phyloP scores from a whole-genome alignment of 2,329 filamentous ascomycete species.

The Pezicula radicicola region DNA sequence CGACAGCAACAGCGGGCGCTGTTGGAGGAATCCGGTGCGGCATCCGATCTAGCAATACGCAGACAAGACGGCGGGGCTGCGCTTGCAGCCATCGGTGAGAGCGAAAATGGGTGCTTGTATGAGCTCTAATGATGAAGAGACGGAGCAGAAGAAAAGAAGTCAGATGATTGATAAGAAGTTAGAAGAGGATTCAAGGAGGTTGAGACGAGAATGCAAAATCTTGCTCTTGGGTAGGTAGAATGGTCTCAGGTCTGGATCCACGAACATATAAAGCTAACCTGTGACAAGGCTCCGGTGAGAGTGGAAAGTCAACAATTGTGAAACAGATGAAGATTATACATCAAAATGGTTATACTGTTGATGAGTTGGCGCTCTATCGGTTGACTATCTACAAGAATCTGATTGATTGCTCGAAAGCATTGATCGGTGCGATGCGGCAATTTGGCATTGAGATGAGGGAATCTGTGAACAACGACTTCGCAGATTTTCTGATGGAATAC shows the following conservation, averaged over 20 bases:
- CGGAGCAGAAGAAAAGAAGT: conserved; percentile 92
- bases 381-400: conserved; percentile 98
- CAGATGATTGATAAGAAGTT: conserved; percentile 92
- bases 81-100: conserved; percentile 19
- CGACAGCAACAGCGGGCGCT: not conserved
- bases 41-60: conserved; percentile 4
- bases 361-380: conserved; percentile 91
- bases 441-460: conserved; percentile 80
- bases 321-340: conserved; percentile 99
- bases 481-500: conserved; percentile 82
- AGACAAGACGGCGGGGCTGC: conserved; percentile 21
- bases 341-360: conserved; percentile 92
- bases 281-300: conserved; percentile 84
- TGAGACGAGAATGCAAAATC: conserved; percentile 99
- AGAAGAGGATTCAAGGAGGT: conserved; percentile 88
- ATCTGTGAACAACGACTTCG: conserved; percentile 68
- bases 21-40: not conserved
- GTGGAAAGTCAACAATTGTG: conserved; percentile 97
- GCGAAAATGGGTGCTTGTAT: conserved; percentile 85
- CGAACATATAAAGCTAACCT: not conserved
- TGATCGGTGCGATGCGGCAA: conserved; percentile 88
- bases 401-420: conserved; percentile 90
- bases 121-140: conserved; percentile 78
- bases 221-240: conserved; percentile 75
- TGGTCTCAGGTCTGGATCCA: not conserved